Evolutionary conservation across 768 basidiomycete species (phyloP).

Genomic region (Lepiota venenata): DNA sequence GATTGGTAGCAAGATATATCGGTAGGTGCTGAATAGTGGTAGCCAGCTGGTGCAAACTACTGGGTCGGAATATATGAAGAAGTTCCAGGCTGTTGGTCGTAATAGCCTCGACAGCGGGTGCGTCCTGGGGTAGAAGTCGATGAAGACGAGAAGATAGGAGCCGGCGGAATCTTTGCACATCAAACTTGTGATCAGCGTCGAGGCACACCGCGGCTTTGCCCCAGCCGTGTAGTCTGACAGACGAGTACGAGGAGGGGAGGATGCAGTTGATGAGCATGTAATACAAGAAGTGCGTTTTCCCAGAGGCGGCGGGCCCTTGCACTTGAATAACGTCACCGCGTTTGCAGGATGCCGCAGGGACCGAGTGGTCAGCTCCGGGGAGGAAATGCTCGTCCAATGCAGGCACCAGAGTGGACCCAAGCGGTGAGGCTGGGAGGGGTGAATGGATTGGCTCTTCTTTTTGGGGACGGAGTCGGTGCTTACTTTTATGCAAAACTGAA

Average conservation of each 20-base stretch:
- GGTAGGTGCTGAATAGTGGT: conserved; percentile 59
- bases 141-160: conserved; percentile 49
- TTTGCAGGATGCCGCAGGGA: conserved; percentile 17
- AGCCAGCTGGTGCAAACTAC: conserved; percentile 66
- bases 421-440: conserved; percentile 23
- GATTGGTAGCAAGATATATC: conserved; percentile 43
- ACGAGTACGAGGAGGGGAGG: conserved; percentile 36
- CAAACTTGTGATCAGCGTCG: conserved; percentile 70
- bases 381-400: conserved; percentile 30
- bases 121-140: conserved; percentile 23
- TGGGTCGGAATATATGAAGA: conserved; percentile 69
- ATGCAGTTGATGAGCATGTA: conserved; percentile 59
- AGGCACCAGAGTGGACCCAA: conserved; percentile 27
- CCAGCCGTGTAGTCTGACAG: conserved; percentile 49
- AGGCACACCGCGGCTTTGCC: conserved; percentile 62
- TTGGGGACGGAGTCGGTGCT: conserved; percentile 1
- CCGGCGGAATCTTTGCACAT: conserved; percentile 47
- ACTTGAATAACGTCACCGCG: conserved; percentile 72
- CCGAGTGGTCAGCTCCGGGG: conserved; percentile 6
- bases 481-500: conserved; percentile 36
- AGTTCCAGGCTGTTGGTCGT: conserved; percentile 36
- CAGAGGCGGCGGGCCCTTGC: conserved; percentile 70
- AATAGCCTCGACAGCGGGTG: conserved; percentile 12
- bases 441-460: neutral
- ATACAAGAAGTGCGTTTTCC: conserved; percentile 79